These are phyloP conservation scores for Dryadomyces quercus-mongolicae DNA, from an alignment of 2,329 filamentous ascomycete genomes.

Conservation along the genomic window DNA sequence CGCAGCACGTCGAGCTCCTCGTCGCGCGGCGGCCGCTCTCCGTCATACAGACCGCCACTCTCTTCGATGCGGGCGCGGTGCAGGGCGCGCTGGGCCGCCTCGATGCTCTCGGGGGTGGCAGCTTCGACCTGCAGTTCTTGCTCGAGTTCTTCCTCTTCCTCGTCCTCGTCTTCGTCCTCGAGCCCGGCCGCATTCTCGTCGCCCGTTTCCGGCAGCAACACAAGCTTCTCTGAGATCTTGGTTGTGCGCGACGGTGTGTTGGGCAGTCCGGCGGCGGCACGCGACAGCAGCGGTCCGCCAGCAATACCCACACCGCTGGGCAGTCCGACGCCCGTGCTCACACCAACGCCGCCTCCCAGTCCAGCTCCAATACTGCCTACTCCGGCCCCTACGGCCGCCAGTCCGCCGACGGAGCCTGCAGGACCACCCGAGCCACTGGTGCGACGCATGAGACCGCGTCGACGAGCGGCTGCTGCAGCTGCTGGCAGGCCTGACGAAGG, in stretches of 20 bases:
- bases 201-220: conserved; percentile 74
- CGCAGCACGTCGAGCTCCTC: conserved; percentile 54
- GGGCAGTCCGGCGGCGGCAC: conserved; percentile 28
- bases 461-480: conserved; percentile 3
- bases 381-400: neutral
- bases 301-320: neutral
- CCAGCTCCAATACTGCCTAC: no score
- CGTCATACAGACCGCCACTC: conserved; percentile 13
- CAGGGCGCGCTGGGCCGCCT: conserved; percentile 21
- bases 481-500: conserved; percentile 3
- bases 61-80: conserved; percentile 25
- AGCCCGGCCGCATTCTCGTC: conserved; percentile 49
- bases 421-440: conserved; percentile 22
- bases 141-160: conserved; percentile 44
- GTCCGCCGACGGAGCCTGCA: neutral
- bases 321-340: conserved; percentile 17
- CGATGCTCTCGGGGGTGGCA: neutral
- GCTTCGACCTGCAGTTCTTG: conserved; percentile 10
- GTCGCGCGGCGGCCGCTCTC: conserved; percentile 47
- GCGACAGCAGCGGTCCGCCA: neutral
- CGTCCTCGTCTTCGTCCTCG: conserved; percentile 46
- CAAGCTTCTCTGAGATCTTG: conserved; percentile 94
- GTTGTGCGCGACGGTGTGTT: conserved; percentile 74
- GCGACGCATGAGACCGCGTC: conserved; percentile 6
- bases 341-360: conserved; percentile 13